phyloP scores from a whole-genome alignment of 106 monocot genomes.

The Vanilla planifolia region DNA sequence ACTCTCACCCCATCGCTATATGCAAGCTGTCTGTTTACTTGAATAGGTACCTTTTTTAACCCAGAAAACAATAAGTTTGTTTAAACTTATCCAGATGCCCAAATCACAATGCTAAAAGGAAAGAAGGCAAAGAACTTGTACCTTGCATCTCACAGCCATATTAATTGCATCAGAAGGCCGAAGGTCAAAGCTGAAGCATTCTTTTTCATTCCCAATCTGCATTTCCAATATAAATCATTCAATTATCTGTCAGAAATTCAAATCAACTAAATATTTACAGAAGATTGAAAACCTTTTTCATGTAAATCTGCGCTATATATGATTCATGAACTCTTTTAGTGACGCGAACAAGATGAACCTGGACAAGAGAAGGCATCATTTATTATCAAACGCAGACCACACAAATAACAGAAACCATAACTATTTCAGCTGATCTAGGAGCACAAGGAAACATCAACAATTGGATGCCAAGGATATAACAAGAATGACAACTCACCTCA shows the following conservation, averaged over 20 bases:
- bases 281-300: conserved; percentile 40
- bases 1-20: conserved; percentile 89
- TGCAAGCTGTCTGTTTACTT: conserved; percentile 78
- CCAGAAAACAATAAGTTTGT: neutral
- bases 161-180: conserved; percentile 95
- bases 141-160: conserved; percentile 88
- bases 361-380: neutral
- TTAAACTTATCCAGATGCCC: neutral
- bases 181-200: conserved; percentile 59
- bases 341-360: conserved; percentile 84
- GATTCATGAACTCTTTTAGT: conserved; percentile 89
- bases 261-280: neutral
- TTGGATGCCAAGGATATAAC: neutral
- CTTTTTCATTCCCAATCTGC: conserved; percentile 66
- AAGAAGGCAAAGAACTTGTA: conserved; percentile 7
- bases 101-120: neutral
- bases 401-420: neutral
- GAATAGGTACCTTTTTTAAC: conserved; percentile 73
- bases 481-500: conserved; percentile 28
- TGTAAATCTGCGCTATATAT: conserved; percentile 83
- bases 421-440: no score
- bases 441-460: neutral
- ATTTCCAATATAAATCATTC: conserved; percentile 1
- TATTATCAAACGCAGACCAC: neutral
- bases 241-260: neutral